Base-by-base conservation (phyloP, 768 basidiomycete species). In the Psilocybe cubensis region DNA sequence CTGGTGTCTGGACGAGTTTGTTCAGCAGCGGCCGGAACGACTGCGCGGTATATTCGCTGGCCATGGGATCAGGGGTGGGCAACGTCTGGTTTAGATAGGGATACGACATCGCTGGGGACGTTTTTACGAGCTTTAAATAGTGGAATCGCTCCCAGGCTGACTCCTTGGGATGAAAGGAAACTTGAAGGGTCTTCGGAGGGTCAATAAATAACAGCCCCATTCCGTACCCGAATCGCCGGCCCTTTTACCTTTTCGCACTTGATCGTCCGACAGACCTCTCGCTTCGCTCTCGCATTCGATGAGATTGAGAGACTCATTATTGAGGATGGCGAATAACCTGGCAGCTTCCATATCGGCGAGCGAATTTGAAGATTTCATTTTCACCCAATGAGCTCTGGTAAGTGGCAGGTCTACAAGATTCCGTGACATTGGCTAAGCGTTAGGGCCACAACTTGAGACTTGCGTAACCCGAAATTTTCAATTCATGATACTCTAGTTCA, bases 1-100 rank as follows among this genome's bases (percentile, higher is more conserved):
- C 89, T 6, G 94, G 92, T 1, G 88, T 87, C 62, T 89, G 80
- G 42, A 92, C 83, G 46, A 97, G 86, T 68, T 87, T 89, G 61
- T 84, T 84, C 23, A 98, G 78, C 4, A 96, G 73, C 0, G 82
- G 72, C 62, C 89, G 93, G 84, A 98, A 97, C 5, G 85, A 70
- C 52, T 76, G 70, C 18, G 71, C 63, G 20, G 72, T 72, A 56
- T 72, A 73, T 12, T 68, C 66, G 3, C 40, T 7, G 52, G 24
- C 47, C 45, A 50, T 43, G 18, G 20, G 11, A 24, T 12, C 25
- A 10, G 23, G 33, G 14, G 9, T 31, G 31, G 21, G 24, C 21
- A 2, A 8, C 28, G 38, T 14, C 38, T 53, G 52, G 18, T 53
- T 43, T 21, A 43, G 27, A 44, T 41, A 53, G 9, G 27, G 40